A percentile compares a stretch with the other conserved stretches of the same genome.
phyloP scores from a whole-genome alignment of 768 basidiomycete species.

The Pleurotus pulmonarius region DNA sequence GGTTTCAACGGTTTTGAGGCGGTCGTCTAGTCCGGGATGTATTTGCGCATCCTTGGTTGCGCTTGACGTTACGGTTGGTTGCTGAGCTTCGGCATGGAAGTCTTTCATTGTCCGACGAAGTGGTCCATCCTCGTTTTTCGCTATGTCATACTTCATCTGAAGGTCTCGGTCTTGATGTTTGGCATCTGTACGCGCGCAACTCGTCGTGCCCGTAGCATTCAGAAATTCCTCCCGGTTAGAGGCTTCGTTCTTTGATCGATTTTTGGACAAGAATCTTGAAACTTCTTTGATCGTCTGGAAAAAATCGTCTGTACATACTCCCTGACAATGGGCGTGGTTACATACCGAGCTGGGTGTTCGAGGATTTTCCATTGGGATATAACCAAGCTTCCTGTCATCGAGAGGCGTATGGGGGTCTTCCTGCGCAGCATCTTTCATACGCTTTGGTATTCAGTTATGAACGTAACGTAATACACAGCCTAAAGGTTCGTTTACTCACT shows the following conservation, averaged over 20 bases:
- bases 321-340: conserved; percentile 9
- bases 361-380: conserved; percentile 47
- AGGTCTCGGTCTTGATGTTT: conserved; percentile 66
- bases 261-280: conserved; percentile 66
- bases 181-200: conserved; percentile 75
- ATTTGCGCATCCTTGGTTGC: conserved; percentile 29
- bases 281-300: conserved; percentile 66
- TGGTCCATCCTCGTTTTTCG: conserved; percentile 80
- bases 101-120: conserved; percentile 55
- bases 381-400: conserved; percentile 68
- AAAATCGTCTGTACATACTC: neutral
- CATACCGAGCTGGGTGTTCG: conserved; percentile 59
- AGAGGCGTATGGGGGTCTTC: conserved; percentile 24
- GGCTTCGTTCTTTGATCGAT: conserved; percentile 66
- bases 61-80: neutral
- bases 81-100: conserved; percentile 2
- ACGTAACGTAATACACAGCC: neutral
- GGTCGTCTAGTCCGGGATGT: conserved; percentile 61
- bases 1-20: conserved; percentile 62
- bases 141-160: conserved; percentile 86
- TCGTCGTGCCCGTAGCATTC: conserved; percentile 35
- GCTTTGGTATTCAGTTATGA: neutral
- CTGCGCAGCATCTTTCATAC: neutral
- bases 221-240: conserved; percentile 80
- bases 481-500: conserved; percentile 29